phyloP scores from a whole-genome alignment of 106 monocot genomes.

The Alisma plantagoaquatica region DNA sequence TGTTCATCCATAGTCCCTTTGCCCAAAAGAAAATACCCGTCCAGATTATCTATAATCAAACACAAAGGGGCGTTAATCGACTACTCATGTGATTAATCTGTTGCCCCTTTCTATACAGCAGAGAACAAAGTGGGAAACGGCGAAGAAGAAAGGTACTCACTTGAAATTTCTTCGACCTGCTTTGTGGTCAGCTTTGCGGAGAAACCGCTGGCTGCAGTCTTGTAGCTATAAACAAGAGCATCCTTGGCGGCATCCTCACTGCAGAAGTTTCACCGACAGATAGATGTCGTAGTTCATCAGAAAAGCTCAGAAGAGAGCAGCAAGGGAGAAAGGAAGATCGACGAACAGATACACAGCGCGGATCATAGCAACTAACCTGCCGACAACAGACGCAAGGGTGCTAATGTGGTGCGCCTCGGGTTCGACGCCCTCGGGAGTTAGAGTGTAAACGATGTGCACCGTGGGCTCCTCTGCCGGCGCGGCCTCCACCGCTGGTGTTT shows the following conservation, averaged over 20 bases:
- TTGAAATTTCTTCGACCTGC: conserved; percentile 44
- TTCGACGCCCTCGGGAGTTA: conserved; percentile 14
- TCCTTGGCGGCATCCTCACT: conserved; percentile 70
- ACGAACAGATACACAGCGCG: background rate
- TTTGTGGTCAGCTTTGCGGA: conserved; percentile 60
- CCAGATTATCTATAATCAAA: too few species aligned
- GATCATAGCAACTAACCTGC: conserved; percentile 6
- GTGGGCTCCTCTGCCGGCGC: background rate
- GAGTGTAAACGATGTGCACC: conserved; percentile 21
- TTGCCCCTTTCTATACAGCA: too few species aligned
- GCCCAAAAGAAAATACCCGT: too few species aligned
- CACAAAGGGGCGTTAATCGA: too few species aligned
- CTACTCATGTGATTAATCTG: too few species aligned
- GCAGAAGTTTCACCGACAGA: background rate
- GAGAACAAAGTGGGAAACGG: too few species aligned
- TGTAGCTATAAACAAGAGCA: conserved; percentile 59
- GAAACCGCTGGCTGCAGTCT: conserved; percentile 55
- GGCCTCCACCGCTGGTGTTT: too few species aligned
- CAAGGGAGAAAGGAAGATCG: background rate
- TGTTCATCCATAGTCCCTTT: too few species aligned
- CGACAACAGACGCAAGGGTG: conserved; percentile 20
- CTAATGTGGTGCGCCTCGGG: conserved; percentile 15
- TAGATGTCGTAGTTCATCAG: background rate
- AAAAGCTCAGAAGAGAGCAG: background rate
- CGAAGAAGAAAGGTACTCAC: conserved; percentile 16